Conservation (phyloP, 768 basidiomycete species). For the Panaeolus papilionaceus region DNA sequence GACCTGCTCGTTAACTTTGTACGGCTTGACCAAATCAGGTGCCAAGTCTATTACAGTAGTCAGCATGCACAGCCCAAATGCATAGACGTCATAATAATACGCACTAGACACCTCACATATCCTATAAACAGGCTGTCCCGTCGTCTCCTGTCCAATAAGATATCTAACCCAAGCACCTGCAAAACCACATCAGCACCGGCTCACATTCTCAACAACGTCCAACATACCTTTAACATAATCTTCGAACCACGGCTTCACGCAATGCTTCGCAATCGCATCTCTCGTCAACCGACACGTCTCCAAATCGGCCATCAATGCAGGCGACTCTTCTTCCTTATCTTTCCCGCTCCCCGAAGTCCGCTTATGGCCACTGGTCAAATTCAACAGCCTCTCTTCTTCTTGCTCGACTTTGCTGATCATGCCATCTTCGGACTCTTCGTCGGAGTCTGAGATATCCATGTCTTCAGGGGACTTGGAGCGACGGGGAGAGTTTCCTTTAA, state of each 20-base stretch:
- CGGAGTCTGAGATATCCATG: conserved; percentile 85
- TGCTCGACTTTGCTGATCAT: conserved; percentile 78
- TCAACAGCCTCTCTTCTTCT: conserved; percentile 62
- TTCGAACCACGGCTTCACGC: conserved; percentile 83
- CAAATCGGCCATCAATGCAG: conserved; percentile 63
- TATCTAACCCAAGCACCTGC: conserved; percentile 88
- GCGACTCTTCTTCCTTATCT: conserved; percentile 48
- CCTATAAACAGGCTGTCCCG: conserved; percentile 70
- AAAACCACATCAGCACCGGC: neutral
- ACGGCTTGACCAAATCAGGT: conserved; percentile 62
- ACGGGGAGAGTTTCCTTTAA: conserved; percentile 48
- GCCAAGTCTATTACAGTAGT: conserved; percentile 47
- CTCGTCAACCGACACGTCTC: conserved; percentile 69
- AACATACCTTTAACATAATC: conserved; percentile 77
- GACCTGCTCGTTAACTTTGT: conserved; percentile 69
- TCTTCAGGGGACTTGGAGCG: conserved; percentile 84
- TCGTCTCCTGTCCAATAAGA: conserved; percentile 67
- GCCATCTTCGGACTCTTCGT: conserved; percentile 85
- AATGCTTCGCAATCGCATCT: conserved; percentile 72
- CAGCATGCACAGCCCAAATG: conserved; percentile 14
- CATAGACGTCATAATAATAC: conserved; percentile 33
- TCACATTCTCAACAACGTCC: conserved; percentile 18
- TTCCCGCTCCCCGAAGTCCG: conserved; percentile 16
- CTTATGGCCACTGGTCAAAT: conserved; percentile 31
- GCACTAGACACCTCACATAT: conserved; percentile 81